Evolutionary conservation across 2,329 filamentous ascomycete genomes (phyloP).

Genomic region (Saccharata proteae): DNA sequence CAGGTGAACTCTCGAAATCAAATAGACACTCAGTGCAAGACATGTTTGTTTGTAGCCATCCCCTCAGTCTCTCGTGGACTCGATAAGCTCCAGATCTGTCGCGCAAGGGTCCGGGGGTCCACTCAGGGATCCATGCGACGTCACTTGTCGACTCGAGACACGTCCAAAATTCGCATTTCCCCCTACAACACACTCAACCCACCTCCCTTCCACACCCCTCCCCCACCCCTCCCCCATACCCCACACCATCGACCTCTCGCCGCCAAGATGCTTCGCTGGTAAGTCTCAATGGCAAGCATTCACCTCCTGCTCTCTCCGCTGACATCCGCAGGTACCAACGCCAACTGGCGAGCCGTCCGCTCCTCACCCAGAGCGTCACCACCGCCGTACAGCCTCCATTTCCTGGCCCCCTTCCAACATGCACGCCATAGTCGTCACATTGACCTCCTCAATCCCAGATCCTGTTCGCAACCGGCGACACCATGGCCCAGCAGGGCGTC

Average conservation of each 20-base stretch:
- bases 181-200: too few species aligned
- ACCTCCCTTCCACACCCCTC: not conserved
- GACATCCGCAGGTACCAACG: conserved; percentile 62
- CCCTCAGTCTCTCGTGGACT: too few species aligned
- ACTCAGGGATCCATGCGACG: too few species aligned
- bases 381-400: conserved; percentile 47
- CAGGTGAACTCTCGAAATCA: too few species aligned
- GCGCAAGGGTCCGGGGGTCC: too few species aligned
- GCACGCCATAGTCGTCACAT: not conserved
- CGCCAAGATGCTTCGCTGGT: conserved; percentile 31
- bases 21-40: too few species aligned
- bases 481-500: conserved; percentile 80
- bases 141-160: too few species aligned
- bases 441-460: conserved; percentile 34
- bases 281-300: conserved; percentile 16
- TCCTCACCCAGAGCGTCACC: conserved; percentile 83
- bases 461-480: conserved; percentile 85
- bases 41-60: too few species aligned
- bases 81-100: too few species aligned
- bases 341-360: conserved; percentile 64
- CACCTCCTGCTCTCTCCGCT: conserved; percentile 6
- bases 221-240: not conserved
- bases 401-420: not conserved
- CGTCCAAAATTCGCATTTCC: too few species aligned
- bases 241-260: too few species aligned